Evolutionary conservation across 2,329 filamentous ascomycete species (phyloP).

Genomic region (Xylogone sp.): DNA sequence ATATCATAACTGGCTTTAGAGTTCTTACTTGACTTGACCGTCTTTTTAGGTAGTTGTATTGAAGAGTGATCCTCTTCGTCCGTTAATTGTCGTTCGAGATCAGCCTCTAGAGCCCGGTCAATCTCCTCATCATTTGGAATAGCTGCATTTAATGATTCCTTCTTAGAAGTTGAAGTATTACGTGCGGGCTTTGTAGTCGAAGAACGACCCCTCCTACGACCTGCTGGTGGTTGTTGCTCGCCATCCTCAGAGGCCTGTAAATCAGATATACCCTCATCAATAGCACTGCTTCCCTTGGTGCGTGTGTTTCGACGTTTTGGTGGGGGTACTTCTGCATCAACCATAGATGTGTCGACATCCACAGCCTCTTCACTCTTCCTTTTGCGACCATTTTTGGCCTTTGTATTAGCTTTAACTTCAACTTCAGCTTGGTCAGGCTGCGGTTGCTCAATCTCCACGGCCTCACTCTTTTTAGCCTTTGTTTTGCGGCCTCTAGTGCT

Average conservation of each 20-base stretch:
- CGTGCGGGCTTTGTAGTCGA: slow-evolving; percentile 38
- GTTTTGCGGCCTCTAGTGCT: slow-evolving; percentile 43
- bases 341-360: slow-evolving; percentile 10
- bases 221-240: slow-evolving; percentile 36
- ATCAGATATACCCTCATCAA: slow-evolving; percentile 33
- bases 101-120: slow-evolving; percentile 61
- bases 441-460: slow-evolving; percentile 39
- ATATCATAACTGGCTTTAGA: slow-evolving; percentile 17
- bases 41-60: slow-evolving; percentile 6
- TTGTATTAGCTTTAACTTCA: slow-evolving; percentile 18
- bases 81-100: slow-evolving; percentile 53
- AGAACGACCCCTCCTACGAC: slow-evolving; percentile 41
- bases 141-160: slow-evolving; percentile 37
- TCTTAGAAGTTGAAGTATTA: slow-evolving; percentile 47
- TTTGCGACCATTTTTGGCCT: slow-evolving; percentile 49
- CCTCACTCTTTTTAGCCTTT: slow-evolving; percentile 50
- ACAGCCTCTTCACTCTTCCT: slow-evolving; percentile 55
- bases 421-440: slow-evolving; percentile 27
- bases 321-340: slow-evolving; percentile 42
- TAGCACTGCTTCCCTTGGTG: slow-evolving; percentile 37
- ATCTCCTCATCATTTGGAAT: slow-evolving; percentile 61
- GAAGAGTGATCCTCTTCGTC: slow-evolving; percentile 43
- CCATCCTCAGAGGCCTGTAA: slow-evolving; percentile 34
- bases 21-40: slow-evolving; percentile 12
- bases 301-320: slow-evolving; percentile 48